A percentile compares a stretch with the other conserved stretches of the same genome.
phyloP scores from a whole-genome alignment of 164 flowering plant genomes.

The Annona squamosa region DNA sequence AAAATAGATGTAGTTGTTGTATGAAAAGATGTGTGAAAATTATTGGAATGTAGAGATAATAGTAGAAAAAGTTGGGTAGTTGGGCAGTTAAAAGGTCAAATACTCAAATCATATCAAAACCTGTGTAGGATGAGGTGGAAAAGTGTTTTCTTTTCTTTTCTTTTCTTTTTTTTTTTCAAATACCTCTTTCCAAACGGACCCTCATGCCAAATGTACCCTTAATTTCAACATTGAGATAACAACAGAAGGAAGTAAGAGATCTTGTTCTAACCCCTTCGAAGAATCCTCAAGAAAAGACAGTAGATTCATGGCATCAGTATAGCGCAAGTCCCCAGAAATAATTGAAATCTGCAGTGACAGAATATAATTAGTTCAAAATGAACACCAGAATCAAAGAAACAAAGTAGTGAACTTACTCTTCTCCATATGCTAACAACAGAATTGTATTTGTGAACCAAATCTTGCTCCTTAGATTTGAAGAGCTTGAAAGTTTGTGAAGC shows the following conservation, averaged over 20 bases:
- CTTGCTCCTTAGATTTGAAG: conserved; percentile 66
- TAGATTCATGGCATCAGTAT: conserved; percentile 67
- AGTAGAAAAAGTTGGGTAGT: no score
- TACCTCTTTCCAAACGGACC: no score
- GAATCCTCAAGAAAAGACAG: conserved; percentile 68
- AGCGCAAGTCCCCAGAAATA: conserved; percentile 73
- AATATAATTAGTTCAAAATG: background rate
- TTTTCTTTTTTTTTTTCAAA: no score
- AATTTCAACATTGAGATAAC: background rate
- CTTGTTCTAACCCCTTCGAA: conserved; percentile 57
- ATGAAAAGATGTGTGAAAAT: no score
- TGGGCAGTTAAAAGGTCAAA: no score
- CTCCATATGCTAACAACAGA: conserved; percentile 83
- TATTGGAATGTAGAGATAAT: no score
- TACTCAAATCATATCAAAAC: no score
- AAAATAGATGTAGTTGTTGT: no score
- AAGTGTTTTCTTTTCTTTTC: no score
- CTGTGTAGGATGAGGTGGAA: no score
- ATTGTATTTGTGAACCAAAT: conserved; percentile 72
- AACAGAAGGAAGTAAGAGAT: conserved; percentile 1
- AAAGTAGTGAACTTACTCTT: conserved; percentile 58
- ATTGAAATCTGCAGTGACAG: conserved; percentile 59
- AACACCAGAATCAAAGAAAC: background rate
- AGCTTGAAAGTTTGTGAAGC: conserved; percentile 74
- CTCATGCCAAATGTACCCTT: background rate